Conservation (phyloP, 2,329 filamentous ascomycete genomes). For the Colletotrichum sp. region DNA sequence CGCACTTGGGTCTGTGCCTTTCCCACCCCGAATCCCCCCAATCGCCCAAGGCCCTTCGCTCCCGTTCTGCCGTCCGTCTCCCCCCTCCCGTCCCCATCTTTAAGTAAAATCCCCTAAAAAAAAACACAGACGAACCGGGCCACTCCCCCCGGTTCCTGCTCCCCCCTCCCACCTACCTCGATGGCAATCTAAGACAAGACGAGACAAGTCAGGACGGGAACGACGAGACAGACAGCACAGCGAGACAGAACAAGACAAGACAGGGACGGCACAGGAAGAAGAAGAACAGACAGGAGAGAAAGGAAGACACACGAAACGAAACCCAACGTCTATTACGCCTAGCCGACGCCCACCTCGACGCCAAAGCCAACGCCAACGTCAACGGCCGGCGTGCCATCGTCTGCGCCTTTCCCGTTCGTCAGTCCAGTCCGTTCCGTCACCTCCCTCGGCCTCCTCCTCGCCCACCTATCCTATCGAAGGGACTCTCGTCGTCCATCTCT, state of each 20-base stretch:
- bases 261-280: neutral
- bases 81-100: neutral
- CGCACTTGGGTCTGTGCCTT: neutral
- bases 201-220: neutral
- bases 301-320: neutral
- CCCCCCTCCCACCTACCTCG: neutral
- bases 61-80: neutral
- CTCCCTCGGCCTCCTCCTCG: neutral
- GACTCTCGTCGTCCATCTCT: neutral
- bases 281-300: neutral
- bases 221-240: neutral
- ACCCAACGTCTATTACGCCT: neutral
- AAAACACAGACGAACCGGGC: neutral
- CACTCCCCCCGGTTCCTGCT: neutral
- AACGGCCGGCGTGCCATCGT: neutral
- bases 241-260: neutral
- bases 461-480: neutral
- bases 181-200: conserved; percentile 8
- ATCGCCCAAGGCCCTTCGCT: neutral
- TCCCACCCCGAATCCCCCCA: neutral
- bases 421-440: neutral
- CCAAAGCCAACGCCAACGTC: neutral
- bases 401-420: conserved; percentile 2
- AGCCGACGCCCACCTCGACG: neutral
- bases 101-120: neutral